Conservation (phyloP, 139 green algal genomes). For the Tetradesmus obliquus region DNA sequence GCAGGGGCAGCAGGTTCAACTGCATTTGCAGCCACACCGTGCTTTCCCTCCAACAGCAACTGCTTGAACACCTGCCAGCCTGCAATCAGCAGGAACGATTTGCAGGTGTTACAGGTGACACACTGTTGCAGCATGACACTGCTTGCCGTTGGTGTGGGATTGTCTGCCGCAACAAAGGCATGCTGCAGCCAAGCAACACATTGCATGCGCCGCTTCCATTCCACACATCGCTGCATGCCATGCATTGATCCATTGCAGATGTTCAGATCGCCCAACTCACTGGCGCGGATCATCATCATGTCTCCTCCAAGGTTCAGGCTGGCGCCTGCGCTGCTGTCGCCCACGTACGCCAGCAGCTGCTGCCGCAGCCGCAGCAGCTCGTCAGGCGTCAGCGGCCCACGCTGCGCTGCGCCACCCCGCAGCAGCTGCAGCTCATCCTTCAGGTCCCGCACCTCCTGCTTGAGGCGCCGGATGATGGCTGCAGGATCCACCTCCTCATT, state of each 20-base stretch:
- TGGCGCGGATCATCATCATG: constrained; percentile 81
- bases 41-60: not conserved
- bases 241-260: not conserved
- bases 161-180: no score
- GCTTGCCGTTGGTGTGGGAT: no score
- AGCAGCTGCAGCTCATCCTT: constrained; percentile 85
- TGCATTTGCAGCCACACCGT: not conserved
- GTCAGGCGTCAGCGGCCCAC: constrained; percentile 72
- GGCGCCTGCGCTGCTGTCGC: constrained; percentile 36
- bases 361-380: constrained; percentile 71
- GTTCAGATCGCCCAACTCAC: not conserved
- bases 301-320: constrained; percentile 58
- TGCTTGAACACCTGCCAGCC: constrained; percentile 45
- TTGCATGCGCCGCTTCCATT: not conserved
- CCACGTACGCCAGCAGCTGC: constrained; percentile 68
- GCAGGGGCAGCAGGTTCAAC: not conserved
- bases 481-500: constrained; percentile 94
- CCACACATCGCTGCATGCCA: not conserved
- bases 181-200: not conserved
- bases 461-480: constrained; percentile 83
- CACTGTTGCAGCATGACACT: no score
- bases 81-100: not conserved
- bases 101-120: no score
- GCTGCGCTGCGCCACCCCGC: constrained; percentile 61
- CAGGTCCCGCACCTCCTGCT: constrained; percentile 78